These are phyloP conservation scores for Tubosaeta sp. DNA, from an alignment of 768 basidiomycete genomes.

Conservation along the genomic window DNA sequence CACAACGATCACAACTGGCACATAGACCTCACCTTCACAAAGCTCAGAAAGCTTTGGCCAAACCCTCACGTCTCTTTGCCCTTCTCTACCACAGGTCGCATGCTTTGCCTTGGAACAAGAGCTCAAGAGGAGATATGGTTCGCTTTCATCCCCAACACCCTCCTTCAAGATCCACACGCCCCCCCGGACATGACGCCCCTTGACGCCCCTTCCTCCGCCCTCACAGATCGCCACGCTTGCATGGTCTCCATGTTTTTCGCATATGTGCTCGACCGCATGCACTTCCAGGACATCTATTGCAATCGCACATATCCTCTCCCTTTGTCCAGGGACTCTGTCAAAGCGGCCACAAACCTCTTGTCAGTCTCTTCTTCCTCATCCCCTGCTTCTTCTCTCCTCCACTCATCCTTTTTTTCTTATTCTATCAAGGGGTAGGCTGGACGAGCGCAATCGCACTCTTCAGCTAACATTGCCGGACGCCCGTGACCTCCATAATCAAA, in stretches of 20 bases:
- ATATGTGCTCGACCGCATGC: not conserved
- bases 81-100: not conserved
- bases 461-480: not conserved
- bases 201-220: not conserved
- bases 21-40: not conserved
- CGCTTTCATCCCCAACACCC: not conserved
- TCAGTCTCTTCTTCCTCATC: not conserved
- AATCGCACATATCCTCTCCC: not conserved
- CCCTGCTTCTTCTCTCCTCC: not conserved
- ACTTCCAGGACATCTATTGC: not conserved
- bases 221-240: not conserved
- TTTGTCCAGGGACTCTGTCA: too few relatives aligned
- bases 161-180: not conserved
- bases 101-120: not conserved
- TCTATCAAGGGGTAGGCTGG: not conserved
- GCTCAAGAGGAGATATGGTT: not conserved
- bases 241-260: not conserved
- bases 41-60: not conserved
- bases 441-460: not conserved
- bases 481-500: not conserved
- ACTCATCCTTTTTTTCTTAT: too few relatives aligned
- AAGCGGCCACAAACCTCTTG: not conserved
- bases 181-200: not conserved
- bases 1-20: not conserved
- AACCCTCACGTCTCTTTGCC: not conserved